Percentiles rank a stretch among this genome's conserved stretches.
Conservation (phyloP, 1,284 basidiomycete genomes). For the Ceratobasidium sp. region DNA sequence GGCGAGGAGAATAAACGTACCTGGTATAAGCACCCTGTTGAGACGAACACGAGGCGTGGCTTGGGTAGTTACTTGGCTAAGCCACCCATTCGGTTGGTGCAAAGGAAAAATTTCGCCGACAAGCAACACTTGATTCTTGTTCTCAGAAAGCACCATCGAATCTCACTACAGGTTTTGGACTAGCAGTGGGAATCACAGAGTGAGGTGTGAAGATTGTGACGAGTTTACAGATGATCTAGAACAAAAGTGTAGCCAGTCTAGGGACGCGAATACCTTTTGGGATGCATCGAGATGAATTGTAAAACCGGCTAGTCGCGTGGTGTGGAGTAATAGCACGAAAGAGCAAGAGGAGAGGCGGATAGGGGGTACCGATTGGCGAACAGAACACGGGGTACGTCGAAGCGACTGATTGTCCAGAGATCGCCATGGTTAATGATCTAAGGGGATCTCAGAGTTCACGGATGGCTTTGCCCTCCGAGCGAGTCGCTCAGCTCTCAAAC, state of each 20-base stretch:
- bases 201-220: constrained; percentile 46
- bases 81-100: background rate
- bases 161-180: background rate
- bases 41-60: constrained; percentile 29
- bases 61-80: background rate
- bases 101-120: background rate
- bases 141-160: background rate
- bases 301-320: constrained; percentile 11
- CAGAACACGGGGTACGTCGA: constrained; percentile 34
- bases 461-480: constrained; percentile 43
- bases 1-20: constrained; percentile 33
- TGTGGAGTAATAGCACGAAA: constrained; percentile 27
- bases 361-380: constrained; percentile 30
- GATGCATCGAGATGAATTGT: constrained; percentile 28
- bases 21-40: constrained; percentile 18
- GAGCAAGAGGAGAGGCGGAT: constrained; percentile 16
- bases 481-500: constrained; percentile 46
- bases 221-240: constrained; percentile 34
- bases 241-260: constrained; percentile 29
- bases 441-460: constrained; percentile 30
- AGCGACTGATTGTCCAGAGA: constrained; percentile 39
- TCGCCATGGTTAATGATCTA: constrained; percentile 42
- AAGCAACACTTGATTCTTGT: background rate
- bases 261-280: constrained; percentile 28
- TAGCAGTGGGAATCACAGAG: constrained; percentile 46